Conservation (phyloP, 2,329 filamentous ascomycete species). For the Gnomoniopsis sp. region DNA sequence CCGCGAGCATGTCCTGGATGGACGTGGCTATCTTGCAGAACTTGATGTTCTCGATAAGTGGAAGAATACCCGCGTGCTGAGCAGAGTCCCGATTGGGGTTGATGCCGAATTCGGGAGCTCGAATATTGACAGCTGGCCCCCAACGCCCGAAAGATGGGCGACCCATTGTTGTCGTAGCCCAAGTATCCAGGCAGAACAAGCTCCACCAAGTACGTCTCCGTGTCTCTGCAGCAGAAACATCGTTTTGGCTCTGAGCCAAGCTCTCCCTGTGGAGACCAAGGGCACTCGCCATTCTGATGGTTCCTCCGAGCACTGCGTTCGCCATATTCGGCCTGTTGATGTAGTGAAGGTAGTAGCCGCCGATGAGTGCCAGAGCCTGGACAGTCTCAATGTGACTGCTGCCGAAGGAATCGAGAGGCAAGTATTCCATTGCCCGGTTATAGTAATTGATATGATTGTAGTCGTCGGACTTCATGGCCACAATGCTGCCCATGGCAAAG, state of each 20-base stretch:
- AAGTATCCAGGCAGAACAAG: slow-evolving; percentile 70
- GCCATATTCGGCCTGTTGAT: slow-evolving; percentile 75
- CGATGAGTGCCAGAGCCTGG: slow-evolving; percentile 67
- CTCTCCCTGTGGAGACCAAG: slow-evolving; percentile 68
- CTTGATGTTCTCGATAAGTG: slow-evolving; percentile 71
- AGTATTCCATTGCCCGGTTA: slow-evolving; percentile 61
- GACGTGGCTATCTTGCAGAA: slow-evolving; percentile 77
- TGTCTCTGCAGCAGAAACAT: slow-evolving; percentile 55
- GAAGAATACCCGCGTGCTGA: slow-evolving; percentile 64
- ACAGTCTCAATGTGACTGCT: slow-evolving; percentile 71
- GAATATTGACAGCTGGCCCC: slow-evolving; percentile 65
- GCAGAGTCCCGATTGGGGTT: slow-evolving; percentile 45
- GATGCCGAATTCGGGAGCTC: slow-evolving; percentile 53
- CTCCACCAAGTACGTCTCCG: slow-evolving; percentile 72
- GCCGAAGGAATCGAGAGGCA: slow-evolving; percentile 65
- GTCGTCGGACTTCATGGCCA: slow-evolving; percentile 61
- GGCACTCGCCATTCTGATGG: slow-evolving; percentile 70
- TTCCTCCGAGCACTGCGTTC: slow-evolving; percentile 68
- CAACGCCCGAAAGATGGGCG: slow-evolving; percentile 67
- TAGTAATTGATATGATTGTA: slow-evolving; percentile 69
- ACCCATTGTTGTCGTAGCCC: slow-evolving; percentile 68
- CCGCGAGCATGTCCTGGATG: slow-evolving; percentile 72
- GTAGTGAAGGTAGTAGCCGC: slow-evolving; percentile 76
- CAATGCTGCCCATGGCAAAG: slow-evolving; percentile 71
- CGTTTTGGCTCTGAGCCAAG: slow-evolving; percentile 39